phyloP scores from a whole-genome alignment of 1,284 basidiomycete genomes.

The Trametes versicolor region DNA sequence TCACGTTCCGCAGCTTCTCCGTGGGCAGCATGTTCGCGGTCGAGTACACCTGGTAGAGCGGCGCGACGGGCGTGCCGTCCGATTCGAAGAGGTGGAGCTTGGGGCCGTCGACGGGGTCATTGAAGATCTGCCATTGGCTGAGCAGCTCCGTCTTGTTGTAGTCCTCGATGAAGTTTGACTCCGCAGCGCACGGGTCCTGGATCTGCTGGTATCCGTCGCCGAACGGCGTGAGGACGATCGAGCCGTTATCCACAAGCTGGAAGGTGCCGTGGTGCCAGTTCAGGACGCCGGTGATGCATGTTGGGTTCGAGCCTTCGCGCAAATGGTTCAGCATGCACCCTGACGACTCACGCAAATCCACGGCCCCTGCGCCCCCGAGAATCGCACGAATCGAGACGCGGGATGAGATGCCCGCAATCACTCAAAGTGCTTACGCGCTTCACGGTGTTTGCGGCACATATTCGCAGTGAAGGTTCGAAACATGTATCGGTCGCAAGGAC shows the following conservation, averaged over 20 bases:
- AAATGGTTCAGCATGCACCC: background rate
- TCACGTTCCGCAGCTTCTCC: conserved; percentile 57
- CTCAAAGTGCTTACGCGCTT: too few species aligned
- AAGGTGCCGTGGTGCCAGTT: conserved; percentile 90
- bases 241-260: conserved; percentile 74
- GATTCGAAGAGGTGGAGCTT: conserved; percentile 75
- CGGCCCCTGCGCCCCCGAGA: background rate
- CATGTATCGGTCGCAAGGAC: background rate
- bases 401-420: too few species aligned
- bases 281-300: conserved; percentile 86
- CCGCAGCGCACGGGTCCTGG: conserved; percentile 89
- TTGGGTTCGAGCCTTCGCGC: conserved; percentile 71
- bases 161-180: conserved; percentile 84
- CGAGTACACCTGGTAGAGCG: conserved; percentile 64
- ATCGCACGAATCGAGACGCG: background rate
- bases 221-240: conserved; percentile 76
- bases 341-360: background rate
- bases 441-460: background rate
- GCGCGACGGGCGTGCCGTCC: conserved; percentile 71
- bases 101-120: conserved; percentile 60
- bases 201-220: conserved; percentile 91
- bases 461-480: background rate
- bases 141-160: conserved; percentile 79
- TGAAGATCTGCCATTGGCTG: conserved; percentile 65
- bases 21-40: conserved; percentile 77